Evolutionary conservation across 2,329 filamentous ascomycete species (phyloP).

Genomic region (Chrysoporthe puriensis): DNA sequence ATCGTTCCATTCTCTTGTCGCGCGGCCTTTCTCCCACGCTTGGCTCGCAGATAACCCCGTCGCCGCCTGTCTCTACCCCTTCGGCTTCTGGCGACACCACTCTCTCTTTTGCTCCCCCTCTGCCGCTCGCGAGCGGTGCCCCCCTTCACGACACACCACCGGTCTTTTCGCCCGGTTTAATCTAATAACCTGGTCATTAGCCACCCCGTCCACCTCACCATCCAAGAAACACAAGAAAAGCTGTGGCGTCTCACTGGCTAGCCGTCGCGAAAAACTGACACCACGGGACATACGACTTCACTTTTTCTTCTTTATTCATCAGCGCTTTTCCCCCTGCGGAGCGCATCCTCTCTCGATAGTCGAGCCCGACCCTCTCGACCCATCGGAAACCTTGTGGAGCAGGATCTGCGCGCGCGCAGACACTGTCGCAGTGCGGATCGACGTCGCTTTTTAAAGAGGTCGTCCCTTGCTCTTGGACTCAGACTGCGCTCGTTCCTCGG

Average conservation of each 20-base stretch:
- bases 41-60: neutral
- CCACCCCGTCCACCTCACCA: neutral
- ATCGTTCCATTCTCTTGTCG: slow-evolving; percentile 7
- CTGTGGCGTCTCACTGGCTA: slow-evolving; percentile 8
- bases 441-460: slow-evolving; percentile 3
- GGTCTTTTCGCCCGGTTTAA: neutral
- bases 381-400: neutral
- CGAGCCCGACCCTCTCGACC: neutral
- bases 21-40: neutral
- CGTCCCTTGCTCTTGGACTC: slow-evolving; percentile 13
- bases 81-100: slow-evolving; percentile 14
- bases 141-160: neutral
- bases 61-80: neutral
- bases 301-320: slow-evolving; percentile 15
- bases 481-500: slow-evolving; percentile 1
- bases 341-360: neutral
- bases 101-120: slow-evolving; percentile 5
- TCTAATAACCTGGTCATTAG: slow-evolving; percentile 17
- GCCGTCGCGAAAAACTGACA: neutral
- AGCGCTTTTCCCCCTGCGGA: neutral
- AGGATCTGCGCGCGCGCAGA: slow-evolving; percentile 4
- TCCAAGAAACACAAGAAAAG: slow-evolving; percentile 9
- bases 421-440: neutral
- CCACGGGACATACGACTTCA: slow-evolving; percentile 13
- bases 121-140: slow-evolving; percentile 5